These are phyloP conservation scores for Coccinonectria pachysandricola DNA, from an alignment of 2,329 filamentous ascomycete species.

Conservation along the genomic window DNA sequence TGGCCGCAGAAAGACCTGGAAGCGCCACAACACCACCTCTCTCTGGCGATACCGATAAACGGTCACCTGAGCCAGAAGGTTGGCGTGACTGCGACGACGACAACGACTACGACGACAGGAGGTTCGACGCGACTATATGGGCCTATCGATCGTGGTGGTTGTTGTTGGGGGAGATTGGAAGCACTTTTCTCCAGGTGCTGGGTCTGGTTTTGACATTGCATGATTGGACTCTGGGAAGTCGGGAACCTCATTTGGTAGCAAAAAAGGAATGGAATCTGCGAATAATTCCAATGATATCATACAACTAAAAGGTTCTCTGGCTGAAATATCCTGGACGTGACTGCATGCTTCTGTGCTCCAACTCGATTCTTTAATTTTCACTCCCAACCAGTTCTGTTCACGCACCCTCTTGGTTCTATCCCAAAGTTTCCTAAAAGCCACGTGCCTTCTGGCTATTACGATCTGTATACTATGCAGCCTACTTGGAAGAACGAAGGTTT, in stretches of 20 bases:
- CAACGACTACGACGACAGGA: too few relatives aligned
- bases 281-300: constrained; percentile 19
- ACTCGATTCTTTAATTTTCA: too few relatives aligned
- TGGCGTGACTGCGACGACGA: too few relatives aligned
- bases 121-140: too few relatives aligned
- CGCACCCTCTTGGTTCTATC: too few relatives aligned
- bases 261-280: constrained; percentile 24
- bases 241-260: constrained; percentile 21
- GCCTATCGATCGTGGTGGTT: constrained; percentile 5
- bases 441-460: too few relatives aligned
- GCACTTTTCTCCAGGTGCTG: constrained; percentile 13
- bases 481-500: too few relatives aligned
- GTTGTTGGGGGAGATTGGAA: constrained; percentile 12
- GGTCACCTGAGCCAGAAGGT: constrained; percentile 7
- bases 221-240: constrained; percentile 23
- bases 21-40: constrained; percentile 98
- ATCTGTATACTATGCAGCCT: too few relatives aligned
- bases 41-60: constrained; percentile 94
- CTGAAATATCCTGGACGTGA: constrained; percentile 5
- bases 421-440: too few relatives aligned
- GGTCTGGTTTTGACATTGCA: constrained; percentile 23
- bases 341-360: not conserved
- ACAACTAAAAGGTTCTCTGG: constrained; percentile 16
- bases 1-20: constrained; percentile 99
- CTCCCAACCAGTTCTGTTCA: too few relatives aligned